These are phyloP conservation scores for Solanum pennellii DNA, from an alignment of 257 asterid genomes.

Conservation along the genomic window DNA sequence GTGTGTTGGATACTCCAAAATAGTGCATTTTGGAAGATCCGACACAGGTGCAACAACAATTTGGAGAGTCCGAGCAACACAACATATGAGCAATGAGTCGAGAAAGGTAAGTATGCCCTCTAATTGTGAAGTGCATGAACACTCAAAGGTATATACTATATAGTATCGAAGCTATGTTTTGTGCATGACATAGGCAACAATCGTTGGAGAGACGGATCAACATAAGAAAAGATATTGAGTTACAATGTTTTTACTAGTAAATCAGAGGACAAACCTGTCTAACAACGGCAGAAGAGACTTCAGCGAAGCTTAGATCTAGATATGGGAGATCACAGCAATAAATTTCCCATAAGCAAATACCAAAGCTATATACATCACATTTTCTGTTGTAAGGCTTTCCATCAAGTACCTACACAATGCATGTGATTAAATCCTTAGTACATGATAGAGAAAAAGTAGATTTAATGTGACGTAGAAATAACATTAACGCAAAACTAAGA, in stretches of 20 bases:
- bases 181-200: not conserved
- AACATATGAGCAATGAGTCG: not conserved
- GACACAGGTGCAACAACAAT: not conserved
- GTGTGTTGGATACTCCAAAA: not conserved
- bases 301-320: conserved; percentile 74
- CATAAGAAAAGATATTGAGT: not conserved
- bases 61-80: not conserved
- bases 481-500: not conserved
- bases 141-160: not conserved
- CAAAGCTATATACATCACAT: conserved; percentile 92
- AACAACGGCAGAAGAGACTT: conserved; percentile 90
- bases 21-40: not conserved
- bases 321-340: conserved; percentile 95
- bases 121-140: not conserved
- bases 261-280: conserved; percentile 45
- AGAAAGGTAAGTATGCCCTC: not conserved
- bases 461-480: not conserved
- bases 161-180: not conserved
- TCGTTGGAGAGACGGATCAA: not conserved
- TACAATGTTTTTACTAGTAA: not conserved
- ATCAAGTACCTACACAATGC: conserved; percentile 56
- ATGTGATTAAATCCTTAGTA: not conserved
- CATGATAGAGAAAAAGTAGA: not conserved
- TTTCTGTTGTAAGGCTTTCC: conserved; percentile 95
- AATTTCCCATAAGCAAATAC: conserved; percentile 87